Percentiles rank a stretch among this genome's conserved stretches.
phyloP scores from a whole-genome alignment of 2,329 filamentous ascomycete species.

The Trichoderma asperellum region DNA sequence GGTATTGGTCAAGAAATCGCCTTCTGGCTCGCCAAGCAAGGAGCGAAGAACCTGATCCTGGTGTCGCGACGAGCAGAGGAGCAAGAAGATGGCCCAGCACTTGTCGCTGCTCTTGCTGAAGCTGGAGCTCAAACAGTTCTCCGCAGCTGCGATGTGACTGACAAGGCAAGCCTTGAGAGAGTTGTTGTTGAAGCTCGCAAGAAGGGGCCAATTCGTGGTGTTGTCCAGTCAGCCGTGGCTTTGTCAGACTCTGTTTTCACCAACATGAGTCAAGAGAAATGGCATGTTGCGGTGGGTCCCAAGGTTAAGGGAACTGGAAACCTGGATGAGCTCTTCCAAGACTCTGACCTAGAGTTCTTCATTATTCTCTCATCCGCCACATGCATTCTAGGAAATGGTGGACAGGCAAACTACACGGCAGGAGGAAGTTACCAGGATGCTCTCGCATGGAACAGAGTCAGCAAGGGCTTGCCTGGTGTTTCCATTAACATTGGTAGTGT shows the following conservation, averaged over 20 bases:
- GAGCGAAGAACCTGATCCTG: slow-evolving; percentile 17
- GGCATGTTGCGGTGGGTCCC: neutral
- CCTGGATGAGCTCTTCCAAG: neutral
- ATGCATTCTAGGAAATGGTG: neutral
- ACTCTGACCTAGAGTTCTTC: neutral
- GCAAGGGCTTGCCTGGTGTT: neutral
- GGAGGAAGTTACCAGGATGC: neutral
- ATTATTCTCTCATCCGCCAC: neutral
- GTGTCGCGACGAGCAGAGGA: slow-evolving; percentile 2
- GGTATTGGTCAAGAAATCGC: slow-evolving; percentile 9
- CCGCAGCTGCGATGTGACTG: slow-evolving; percentile 13
- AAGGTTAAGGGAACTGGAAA: neutral
- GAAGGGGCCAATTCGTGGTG: neutral
- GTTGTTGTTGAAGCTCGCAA: neutral
- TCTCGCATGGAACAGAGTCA: neutral
- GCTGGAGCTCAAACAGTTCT: neutral
- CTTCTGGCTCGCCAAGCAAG: slow-evolving; percentile 1
- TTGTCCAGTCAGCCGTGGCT: neutral
- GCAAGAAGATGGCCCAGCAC: neutral
- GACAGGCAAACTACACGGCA: slow-evolving; percentile 10
- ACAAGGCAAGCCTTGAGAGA: neutral
- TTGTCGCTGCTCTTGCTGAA: neutral
- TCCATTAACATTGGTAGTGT: slow-evolving; percentile 10
- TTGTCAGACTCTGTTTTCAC: neutral
- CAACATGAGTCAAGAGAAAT: neutral